A percentile compares a stretch with the other conserved stretches of the same genome.
phyloP scores from a whole-genome alignment of 164 flowering plant species.

The Chloranthus sessilifolius region DNA sequence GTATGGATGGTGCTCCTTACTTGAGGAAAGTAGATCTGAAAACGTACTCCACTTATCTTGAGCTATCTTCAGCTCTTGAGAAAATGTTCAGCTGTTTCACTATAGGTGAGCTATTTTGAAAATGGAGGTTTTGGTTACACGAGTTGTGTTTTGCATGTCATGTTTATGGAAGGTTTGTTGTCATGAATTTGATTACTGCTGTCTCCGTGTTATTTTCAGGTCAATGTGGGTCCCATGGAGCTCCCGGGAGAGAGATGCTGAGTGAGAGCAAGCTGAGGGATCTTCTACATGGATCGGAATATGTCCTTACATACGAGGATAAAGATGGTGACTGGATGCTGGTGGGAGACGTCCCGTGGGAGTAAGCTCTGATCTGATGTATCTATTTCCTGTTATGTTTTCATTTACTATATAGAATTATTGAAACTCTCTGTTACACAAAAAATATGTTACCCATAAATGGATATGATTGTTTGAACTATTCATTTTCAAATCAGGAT shows the following conservation, averaged over 20 bases:
- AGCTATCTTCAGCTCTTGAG: constrained; percentile 73
- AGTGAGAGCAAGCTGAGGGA: constrained; percentile 68
- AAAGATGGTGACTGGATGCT: constrained; percentile 92
- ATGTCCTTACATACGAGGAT: constrained; percentile 80
- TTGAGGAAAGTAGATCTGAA: constrained; percentile 81
- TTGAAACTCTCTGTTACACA: too few species aligned
- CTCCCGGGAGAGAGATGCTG: constrained; percentile 44
- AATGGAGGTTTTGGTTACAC: neutral
- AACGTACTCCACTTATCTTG: constrained; percentile 48
- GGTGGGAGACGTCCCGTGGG: constrained; percentile 93
- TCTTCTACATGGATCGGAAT: constrained; percentile 76
- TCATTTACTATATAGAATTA: too few species aligned
- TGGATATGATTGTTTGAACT: too few species aligned
- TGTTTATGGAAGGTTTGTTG: neutral
- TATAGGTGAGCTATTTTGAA: constrained; percentile 39
- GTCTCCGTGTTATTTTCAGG: constrained; percentile 37
- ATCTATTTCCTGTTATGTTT: too few species aligned
- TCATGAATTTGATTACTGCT: constrained; percentile 22
- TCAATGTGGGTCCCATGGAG: constrained; percentile 67
- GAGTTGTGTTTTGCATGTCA: neutral
- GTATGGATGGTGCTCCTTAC: constrained; percentile 97
- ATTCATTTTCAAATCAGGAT: too few species aligned
- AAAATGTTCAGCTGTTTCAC: constrained; percentile 87
- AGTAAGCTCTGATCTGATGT: too few species aligned
- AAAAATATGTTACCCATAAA: too few species aligned